A percentile compares a stretch with the other conserved stretches of the same genome.
Evolutionary conservation across 2,329 filamentous ascomycete species (phyloP).

Genomic region (Sporothrix pallida): DNA sequence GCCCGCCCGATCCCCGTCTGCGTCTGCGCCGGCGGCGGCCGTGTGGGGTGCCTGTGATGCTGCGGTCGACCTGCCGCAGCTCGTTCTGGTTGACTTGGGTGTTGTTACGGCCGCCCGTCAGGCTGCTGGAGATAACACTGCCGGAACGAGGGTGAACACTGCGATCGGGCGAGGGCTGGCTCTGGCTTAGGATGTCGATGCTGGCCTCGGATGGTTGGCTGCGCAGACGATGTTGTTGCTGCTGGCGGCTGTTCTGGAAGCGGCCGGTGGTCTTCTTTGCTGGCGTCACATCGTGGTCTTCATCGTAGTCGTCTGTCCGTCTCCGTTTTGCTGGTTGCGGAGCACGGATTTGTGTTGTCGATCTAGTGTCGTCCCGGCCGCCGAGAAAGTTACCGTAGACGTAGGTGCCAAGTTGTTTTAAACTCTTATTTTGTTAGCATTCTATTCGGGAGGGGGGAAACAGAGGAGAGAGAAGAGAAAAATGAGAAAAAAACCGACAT

Average conservation of each 20-base stretch:
- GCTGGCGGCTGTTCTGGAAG: background rate
- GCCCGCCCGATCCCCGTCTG: background rate
- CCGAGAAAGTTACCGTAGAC: conserved; percentile 16
- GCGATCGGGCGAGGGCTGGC: conserved; percentile 11
- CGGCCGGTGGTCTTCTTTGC: background rate
- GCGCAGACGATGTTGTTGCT: background rate
- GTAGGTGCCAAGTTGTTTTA: background rate
- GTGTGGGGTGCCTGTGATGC: background rate
- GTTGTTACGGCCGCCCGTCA: background rate
- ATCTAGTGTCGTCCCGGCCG: too few species aligned
- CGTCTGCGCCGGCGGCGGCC: background rate
- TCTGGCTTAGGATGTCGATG: conserved; percentile 11
- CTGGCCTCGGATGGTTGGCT: conserved; percentile 2
- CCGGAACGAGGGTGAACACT: background rate
- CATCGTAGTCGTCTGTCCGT: conserved; percentile 13
- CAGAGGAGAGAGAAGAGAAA: background rate
- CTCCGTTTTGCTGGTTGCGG: conserved; percentile 27
- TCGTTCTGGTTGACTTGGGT: conserved; percentile 11
- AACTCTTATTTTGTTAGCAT: background rate
- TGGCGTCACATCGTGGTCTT: background rate
- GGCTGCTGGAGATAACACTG: conserved; percentile 20
- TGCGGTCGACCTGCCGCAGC: conserved; percentile 11
- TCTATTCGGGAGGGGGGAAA: background rate
- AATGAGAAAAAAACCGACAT: background rate
- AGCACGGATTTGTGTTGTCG: conserved; percentile 5